Conservation (phyloP, 2,329 filamentous ascomycete species). For the Neofusicoccum ribis region DNA sequence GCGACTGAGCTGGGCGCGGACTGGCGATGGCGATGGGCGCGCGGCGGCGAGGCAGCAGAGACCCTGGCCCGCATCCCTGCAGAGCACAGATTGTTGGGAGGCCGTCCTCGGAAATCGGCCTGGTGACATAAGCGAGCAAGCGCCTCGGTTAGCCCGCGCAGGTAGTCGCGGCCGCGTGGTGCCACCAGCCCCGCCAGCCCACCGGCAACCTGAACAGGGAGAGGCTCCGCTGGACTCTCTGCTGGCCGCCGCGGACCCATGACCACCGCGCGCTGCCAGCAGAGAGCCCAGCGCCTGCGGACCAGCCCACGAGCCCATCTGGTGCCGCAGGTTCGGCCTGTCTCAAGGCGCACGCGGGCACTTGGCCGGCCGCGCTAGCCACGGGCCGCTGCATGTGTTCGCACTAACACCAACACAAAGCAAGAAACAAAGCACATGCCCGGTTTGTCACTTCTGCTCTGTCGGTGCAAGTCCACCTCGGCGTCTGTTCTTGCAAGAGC, state of each 20-base stretch:
- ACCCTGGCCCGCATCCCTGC: constrained; percentile 9
- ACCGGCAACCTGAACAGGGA: not conserved
- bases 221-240: not conserved
- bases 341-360: not conserved
- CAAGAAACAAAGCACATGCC: not conserved
- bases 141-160: not conserved
- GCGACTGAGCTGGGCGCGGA: not conserved
- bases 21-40: not conserved
- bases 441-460: no score
- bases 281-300: not conserved
- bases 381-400: not conserved
- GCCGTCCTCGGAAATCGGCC: not conserved
- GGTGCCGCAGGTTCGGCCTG: not conserved
- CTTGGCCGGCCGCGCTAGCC: not conserved
- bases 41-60: constrained; percentile 1
- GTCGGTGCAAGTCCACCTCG: no score
- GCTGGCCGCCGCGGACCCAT: not conserved
- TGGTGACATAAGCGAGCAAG: not conserved
- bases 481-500: no score
- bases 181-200: not conserved
- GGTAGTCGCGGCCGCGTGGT: not conserved
- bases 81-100: constrained; percentile 7
- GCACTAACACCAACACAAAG: not conserved
- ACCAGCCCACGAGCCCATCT: not conserved
- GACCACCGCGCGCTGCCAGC: not conserved